phyloP scores from a whole-genome alignment of 106 monocot genomes.

The Acorus calamus region DNA sequence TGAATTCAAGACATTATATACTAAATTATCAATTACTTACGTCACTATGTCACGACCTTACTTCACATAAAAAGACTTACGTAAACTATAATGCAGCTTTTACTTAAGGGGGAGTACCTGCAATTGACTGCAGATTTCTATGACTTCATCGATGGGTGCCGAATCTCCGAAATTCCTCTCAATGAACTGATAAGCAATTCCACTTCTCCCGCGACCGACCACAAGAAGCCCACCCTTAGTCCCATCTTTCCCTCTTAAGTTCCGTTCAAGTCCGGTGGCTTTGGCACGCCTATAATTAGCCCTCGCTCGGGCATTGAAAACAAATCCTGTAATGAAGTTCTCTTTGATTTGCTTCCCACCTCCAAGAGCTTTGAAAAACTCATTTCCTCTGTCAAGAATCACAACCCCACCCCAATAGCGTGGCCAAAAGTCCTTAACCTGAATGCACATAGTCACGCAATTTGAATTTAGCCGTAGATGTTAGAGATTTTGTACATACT shows the following conservation, averaged over 20 bases:
- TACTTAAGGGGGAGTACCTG: conserved; percentile 13
- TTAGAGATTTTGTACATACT: too few species aligned
- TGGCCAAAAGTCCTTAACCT: conserved; percentile 44
- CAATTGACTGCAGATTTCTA: conserved; percentile 28
- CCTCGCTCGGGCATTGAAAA: conserved; percentile 18
- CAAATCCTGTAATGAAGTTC: conserved; percentile 21
- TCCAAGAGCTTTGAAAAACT: conserved; percentile 36
- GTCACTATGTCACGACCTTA: too few species aligned
- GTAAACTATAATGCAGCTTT: too few species aligned
- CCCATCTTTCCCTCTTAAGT: conserved; percentile 15
- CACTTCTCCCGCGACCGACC: conserved; percentile 19
- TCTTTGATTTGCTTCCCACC: conserved; percentile 27
- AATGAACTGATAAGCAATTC: conserved; percentile 37
- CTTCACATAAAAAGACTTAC: too few species aligned
- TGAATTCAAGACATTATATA: too few species aligned
- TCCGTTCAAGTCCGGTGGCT: conserved; percentile 13
- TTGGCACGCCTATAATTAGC: conserved; percentile 22
- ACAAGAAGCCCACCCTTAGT: conserved; percentile 29
- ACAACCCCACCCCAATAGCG: conserved; percentile 30
- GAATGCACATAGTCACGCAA: neutral
- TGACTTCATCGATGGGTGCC: conserved; percentile 39
- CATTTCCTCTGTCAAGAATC: conserved; percentile 23
- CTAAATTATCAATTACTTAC: too few species aligned
- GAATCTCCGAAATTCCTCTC: conserved; percentile 46
- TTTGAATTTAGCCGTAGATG: too few species aligned